Percentiles rank a stretch among this genome's conserved stretches.
phyloP scores from a whole-genome alignment of 208 protist genomes.

The Porcisia hertigi region DNA sequence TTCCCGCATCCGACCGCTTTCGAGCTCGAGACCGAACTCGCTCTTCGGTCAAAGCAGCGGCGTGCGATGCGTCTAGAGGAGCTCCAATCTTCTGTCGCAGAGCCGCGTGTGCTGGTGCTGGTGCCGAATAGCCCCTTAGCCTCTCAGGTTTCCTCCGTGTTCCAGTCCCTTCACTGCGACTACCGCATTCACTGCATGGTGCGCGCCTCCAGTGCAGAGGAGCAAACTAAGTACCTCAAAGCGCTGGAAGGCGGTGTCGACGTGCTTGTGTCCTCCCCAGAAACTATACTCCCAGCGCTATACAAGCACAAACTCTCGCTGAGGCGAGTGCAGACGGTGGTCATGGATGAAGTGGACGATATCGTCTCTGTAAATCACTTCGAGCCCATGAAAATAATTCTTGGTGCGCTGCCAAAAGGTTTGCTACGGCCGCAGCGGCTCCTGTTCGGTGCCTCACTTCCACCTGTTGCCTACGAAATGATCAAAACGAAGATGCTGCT shows the following conservation, averaged over 20 bases:
- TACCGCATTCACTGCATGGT: slow-evolving; percentile 64
- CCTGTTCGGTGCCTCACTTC: slow-evolving; percentile 69
- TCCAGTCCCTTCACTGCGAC: slow-evolving; percentile 46
- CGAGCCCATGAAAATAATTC: slow-evolving; percentile 80
- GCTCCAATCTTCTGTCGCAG: slow-evolving; percentile 43
- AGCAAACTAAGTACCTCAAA: slow-evolving; percentile 60
- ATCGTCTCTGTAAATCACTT: slow-evolving; percentile 86
- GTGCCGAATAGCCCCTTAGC: slow-evolving; percentile 76
- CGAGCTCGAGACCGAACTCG: slow-evolving; percentile 15
- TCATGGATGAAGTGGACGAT: slow-evolving; percentile 89
- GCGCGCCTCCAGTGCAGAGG: slow-evolving; percentile 64
- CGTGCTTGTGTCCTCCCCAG: slow-evolving; percentile 75
- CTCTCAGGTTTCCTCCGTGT: slow-evolving; percentile 56
- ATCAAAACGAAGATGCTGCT: slow-evolving; percentile 68
- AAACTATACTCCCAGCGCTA: slow-evolving; percentile 71
- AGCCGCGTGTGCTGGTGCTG: slow-evolving; percentile 72
- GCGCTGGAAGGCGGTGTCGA: slow-evolving; percentile 61
- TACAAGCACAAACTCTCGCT: slow-evolving; percentile 75
- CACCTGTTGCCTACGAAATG: slow-evolving; percentile 77
- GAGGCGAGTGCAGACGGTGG: slow-evolving; percentile 49
- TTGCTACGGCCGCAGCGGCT: slow-evolving; percentile 69
- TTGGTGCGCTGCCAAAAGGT: slow-evolving; percentile 72
- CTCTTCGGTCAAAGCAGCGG: slow-evolving; percentile 28
- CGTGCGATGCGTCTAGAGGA: slow-evolving; percentile 47
- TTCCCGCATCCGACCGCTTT: slow-evolving; percentile 50